Conservation (phyloP, 2,329 filamentous ascomycete species). For the Aureobasidium sp. region DNA sequence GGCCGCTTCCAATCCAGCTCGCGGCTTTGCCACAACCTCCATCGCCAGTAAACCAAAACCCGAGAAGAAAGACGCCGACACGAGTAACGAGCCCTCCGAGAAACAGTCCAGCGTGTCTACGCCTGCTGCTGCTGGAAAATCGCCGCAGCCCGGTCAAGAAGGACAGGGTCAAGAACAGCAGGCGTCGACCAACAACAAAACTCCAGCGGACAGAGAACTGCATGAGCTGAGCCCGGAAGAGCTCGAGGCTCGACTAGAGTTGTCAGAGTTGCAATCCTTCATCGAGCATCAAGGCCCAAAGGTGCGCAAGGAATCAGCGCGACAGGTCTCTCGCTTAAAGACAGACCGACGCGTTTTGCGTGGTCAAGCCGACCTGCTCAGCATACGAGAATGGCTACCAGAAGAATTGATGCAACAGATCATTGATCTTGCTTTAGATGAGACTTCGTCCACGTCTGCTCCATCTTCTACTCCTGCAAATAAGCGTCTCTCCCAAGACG, state of each 20-base stretch:
- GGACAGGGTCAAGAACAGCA: not conserved
- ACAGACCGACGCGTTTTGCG: slow-evolving; percentile 79
- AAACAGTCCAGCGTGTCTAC: slow-evolving; percentile 21
- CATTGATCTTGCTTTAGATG: slow-evolving; percentile 61
- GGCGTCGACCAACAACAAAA: not conserved
- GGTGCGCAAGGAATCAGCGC: slow-evolving; percentile 66
- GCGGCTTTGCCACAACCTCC: slow-evolving; percentile 90
- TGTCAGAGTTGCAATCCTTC: slow-evolving; percentile 78
- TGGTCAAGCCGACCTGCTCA: slow-evolving; percentile 64
- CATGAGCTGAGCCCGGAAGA: slow-evolving; percentile 70
- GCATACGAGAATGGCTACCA: slow-evolving; percentile 70
- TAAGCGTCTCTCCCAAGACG: slow-evolving; percentile 54
- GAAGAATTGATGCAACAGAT: slow-evolving; percentile 71
- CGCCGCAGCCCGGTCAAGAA: not conserved
- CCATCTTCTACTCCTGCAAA: not conserved
- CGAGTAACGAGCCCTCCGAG: slow-evolving; percentile 22
- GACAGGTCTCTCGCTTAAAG: slow-evolving; percentile 69
- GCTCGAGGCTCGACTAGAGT: slow-evolving; percentile 79
- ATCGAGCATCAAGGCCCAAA: slow-evolving; percentile 79
- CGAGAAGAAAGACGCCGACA: slow-evolving; percentile 23
- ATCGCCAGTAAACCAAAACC: slow-evolving; percentile 64
- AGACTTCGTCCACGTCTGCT: slow-evolving; percentile 42
- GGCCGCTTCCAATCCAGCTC: slow-evolving; percentile 72
- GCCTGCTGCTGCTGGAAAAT: slow-evolving; percentile 1
- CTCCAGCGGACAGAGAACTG: slow-evolving; percentile 25